phyloP scores from a whole-genome alignment of 129 eudicot genomes.

The Glebionis coronaria region DNA sequence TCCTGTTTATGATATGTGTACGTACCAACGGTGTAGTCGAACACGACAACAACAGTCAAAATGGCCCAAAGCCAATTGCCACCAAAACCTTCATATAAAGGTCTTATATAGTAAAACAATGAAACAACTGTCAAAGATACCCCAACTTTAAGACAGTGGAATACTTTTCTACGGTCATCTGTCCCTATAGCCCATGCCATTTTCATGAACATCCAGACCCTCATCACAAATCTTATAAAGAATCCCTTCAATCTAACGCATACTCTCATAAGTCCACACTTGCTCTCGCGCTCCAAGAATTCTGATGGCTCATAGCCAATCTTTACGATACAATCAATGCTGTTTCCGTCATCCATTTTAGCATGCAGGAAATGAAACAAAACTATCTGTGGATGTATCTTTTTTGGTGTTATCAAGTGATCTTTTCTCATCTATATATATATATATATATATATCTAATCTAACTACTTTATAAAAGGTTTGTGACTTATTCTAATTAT shows the following conservation, averaged over 20 bases:
- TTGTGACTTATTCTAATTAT: no score
- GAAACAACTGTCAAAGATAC: constrained; percentile 31
- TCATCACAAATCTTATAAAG: constrained; percentile 2
- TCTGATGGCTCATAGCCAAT: constrained; percentile 21
- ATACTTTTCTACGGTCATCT: constrained; percentile 53
- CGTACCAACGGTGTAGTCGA: constrained; percentile 34
- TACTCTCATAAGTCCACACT: constrained; percentile 6
- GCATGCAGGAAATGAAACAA: neutral
- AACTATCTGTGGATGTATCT: neutral
- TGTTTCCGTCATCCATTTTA: constrained; percentile 14
- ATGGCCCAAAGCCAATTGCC: constrained; percentile 26
- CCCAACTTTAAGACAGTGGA: constrained; percentile 52
- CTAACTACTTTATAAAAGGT: no score
- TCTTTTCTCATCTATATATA: neutral
- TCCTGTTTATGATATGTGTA: neutral
- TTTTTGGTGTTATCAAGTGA: neutral
- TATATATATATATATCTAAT: no score
- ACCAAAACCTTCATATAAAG: constrained; percentile 27
- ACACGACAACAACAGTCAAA: constrained; percentile 33
- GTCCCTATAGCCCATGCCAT: constrained; percentile 49
- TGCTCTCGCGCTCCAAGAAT: neutral
- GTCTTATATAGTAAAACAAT: constrained; percentile 29
- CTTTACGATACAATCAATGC: constrained; percentile 42
- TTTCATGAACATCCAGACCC: constrained; percentile 20
- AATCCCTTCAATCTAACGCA: constrained; percentile 23